Evolutionary conservation across 2,329 filamentous ascomycete genomes (phyloP).

Genomic region (Orbilia oligospora): DNA sequence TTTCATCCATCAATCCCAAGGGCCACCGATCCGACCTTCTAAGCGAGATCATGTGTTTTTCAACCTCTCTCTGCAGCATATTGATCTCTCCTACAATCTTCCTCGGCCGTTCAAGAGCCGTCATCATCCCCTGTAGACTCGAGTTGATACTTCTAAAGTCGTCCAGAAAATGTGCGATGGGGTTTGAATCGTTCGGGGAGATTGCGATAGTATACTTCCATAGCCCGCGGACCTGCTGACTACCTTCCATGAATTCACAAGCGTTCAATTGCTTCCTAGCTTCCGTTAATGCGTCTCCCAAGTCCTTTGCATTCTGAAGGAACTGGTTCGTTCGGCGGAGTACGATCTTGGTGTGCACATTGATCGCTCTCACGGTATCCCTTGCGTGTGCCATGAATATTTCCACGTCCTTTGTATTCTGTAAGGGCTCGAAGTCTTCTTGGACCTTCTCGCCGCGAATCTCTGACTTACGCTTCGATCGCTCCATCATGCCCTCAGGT

Average conservation of each 20-base stretch:
- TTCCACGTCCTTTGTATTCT: conserved; percentile 88
- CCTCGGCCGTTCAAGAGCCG: conserved; percentile 82
- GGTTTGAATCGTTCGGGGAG: conserved; percentile 78
- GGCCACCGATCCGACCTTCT: conserved; percentile 84
- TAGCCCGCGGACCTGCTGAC: conserved; percentile 77
- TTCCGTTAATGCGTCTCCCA: conserved; percentile 67
- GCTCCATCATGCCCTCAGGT: conserved; percentile 87
- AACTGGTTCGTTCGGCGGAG: conserved; percentile 76
- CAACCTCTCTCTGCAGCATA: conserved; percentile 80
- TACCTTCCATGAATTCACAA: conserved; percentile 63
- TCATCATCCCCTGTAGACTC: conserved; percentile 84
- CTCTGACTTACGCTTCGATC: conserved; percentile 88
- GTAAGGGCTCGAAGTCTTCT: conserved; percentile 88
- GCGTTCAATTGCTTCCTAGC: conserved; percentile 62
- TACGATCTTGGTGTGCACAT: conserved; percentile 84
- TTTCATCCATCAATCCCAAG: conserved; percentile 86
- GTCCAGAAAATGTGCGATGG: conserved; percentile 80
- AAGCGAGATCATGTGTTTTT: conserved; percentile 82
- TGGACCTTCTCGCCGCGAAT: conserved; percentile 84
- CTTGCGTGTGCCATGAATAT: conserved; percentile 91
- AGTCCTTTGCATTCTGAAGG: conserved; percentile 69
- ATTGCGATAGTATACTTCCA: conserved; percentile 79
- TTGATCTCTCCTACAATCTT: conserved; percentile 82
- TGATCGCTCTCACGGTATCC: conserved; percentile 88
- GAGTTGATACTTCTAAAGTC: conserved; percentile 84